Conservation (phyloP, 2,329 filamentous ascomycete genomes). For the Cercospora sojina region DNA sequence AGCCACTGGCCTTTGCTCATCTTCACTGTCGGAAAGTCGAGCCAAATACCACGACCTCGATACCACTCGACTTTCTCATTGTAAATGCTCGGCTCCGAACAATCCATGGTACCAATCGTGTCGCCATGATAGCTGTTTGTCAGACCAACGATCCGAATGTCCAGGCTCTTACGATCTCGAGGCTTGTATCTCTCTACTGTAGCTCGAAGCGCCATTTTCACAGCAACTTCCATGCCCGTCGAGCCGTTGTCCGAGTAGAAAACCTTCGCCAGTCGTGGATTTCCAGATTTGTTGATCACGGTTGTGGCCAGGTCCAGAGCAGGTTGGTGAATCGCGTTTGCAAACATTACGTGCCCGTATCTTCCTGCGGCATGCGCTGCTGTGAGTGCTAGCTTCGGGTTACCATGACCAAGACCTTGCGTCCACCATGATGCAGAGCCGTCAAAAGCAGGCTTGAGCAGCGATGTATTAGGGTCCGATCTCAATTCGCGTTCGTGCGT, state of each 20-base stretch:
- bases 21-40: conserved; percentile 72
- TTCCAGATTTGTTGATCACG: conserved; percentile 60
- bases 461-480: conserved; percentile 25
- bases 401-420: conserved; percentile 79
- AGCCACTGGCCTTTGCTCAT: conserved; percentile 67
- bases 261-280: conserved; percentile 65
- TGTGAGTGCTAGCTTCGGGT: conserved; percentile 67
- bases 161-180: conserved; percentile 46
- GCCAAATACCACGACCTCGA: conserved; percentile 72
- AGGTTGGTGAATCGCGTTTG: conserved; percentile 74
- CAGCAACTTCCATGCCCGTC: conserved; percentile 77
- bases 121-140: conserved; percentile 84
- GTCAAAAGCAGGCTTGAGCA: conserved; percentile 70
- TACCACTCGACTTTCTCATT: conserved; percentile 90
- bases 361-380: conserved; percentile 79
- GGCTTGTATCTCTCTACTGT: conserved; percentile 61
- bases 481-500: conserved; percentile 32
- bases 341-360: conserved; percentile 89
- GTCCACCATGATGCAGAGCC: conserved; percentile 92
- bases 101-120: conserved; percentile 86
- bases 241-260: conserved; percentile 86
- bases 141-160: conserved; percentile 68
- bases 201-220: conserved; percentile 80
- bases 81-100: conserved; percentile 71
- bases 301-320: conserved; percentile 67